Base-by-base conservation (phyloP, 371 early-diverging fungal genomes). In the Mucor ambiguus region DNA sequence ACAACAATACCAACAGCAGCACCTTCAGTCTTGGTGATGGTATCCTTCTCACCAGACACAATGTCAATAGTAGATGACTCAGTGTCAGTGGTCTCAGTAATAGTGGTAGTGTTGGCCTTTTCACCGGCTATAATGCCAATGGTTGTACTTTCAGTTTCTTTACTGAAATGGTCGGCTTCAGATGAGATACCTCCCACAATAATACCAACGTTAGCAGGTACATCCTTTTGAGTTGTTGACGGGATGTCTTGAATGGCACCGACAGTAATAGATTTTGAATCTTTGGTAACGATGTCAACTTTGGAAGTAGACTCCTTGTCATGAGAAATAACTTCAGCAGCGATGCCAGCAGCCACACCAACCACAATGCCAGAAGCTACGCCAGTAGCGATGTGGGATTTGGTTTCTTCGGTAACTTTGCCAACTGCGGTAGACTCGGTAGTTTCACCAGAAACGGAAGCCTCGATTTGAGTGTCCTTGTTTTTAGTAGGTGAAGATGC, bases 361-460 rank as follows among this genome's bases (percentile, higher is more conserved):
- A 41, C 61, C 46, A 61, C 62, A 59, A 61, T 24, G 14, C 33
- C 62, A 26, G 37, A 14, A 12, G 28, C 58, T 10, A 58, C 49
- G 44, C 38, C 57, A 48, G 58, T 58, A 26, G 44, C 26, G 37
- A 49, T 29, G 26, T 35, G 16, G 28, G 49, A 58, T 28, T 24
- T 41, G 41, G 41, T 16, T n/a, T 60, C 61, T 2, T 22, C 30
- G 14, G 37, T 48, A 32, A 24, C 32, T 7, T 28, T 58, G 38
- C 2, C 35, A 16, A 7, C 38, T 37, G 22, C 26, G 46, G 41
- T 35, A 37, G 59, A 37, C 7, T 24, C 35, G 1, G 20, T 46
- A 14, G 41, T 41, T 14, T 55, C 46, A 18, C 22, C 37, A 14
- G 30, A 37, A 44, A 24, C 43, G 32, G 3, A 18, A 41, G 44